Base-by-base conservation (phyloP, 768 basidiomycete genomes). In the Lentinula detonsa region DNA sequence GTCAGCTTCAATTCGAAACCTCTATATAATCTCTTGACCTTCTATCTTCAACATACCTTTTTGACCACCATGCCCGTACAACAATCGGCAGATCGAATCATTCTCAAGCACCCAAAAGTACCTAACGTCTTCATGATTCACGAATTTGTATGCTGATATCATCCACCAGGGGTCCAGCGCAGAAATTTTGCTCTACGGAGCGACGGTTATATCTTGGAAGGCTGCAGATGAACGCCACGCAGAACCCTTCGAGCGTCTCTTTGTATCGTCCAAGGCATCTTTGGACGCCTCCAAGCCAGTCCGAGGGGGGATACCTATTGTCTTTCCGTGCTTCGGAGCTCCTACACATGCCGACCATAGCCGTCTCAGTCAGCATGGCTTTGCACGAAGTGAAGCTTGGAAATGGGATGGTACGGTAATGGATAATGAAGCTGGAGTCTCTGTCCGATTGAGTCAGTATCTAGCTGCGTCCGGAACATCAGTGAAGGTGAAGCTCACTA, bases 311-410 rank as follows among this genome's bases (percentile, higher is more conserved):
- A 82, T 83, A 21, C 83, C 83, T 10, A 70, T 83, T 40, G 86
- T 92, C 46, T 97, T 94, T 72, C 88, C 90, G 46, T 93, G 90
- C 75, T 98, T 98, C 68, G 95, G 96, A 3, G 78, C 91, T 0
- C 92, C 96, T 1, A 81, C 79, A 16, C 88, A 86, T 71, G 81
- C 80, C 31, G 90, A 87, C 53, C 91, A 95, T 71, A 65, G 71
- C 21, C 82, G 81, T 50, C 77, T 99, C 5, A 60, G 78, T 5
- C 95, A 97, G 72, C 97, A 98, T 71, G 97, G 97, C 0, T 98
- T 96, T 70, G 96, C 93, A 5, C 78, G 97, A 45, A 93, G 78
- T 63, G 80, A 84, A 40, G 70, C 68, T 34, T 98, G 97, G 97
- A 73, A 75, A 13, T 87, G 86, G 69, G 83, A 85, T 62, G 72